A percentile compares a stretch with the other conserved stretches of the same genome.
These are phyloP conservation scores for Aspergillus sojae DNA, from an alignment of 2,329 filamentous ascomycete genomes.

Conservation along the genomic window DNA sequence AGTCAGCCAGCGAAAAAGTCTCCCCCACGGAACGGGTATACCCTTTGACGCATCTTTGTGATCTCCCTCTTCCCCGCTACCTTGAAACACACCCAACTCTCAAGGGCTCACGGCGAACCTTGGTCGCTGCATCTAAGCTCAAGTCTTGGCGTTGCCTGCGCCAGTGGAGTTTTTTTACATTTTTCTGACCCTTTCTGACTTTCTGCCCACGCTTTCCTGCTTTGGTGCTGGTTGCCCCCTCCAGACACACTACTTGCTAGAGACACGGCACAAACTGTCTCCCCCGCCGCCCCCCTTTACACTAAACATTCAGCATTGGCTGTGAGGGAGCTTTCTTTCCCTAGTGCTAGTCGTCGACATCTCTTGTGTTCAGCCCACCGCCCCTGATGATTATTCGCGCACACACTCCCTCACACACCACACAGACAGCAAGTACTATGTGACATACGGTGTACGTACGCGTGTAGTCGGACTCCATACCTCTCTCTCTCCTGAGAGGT, in stretches of 20 bases:
- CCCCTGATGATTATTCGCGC: constrained; percentile 11
- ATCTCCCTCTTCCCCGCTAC: constrained; percentile 36
- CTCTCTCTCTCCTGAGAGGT: background rate
- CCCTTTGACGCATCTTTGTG: constrained; percentile 37
- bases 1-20: constrained; percentile 13
- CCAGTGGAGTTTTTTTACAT: constrained; percentile 4
- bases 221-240: constrained; percentile 17
- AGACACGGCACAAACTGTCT: constrained; percentile 25
- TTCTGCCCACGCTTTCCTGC: constrained; percentile 26
- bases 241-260: constrained; percentile 17
- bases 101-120: constrained; percentile 32
- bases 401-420: background rate
- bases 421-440: constrained; percentile 1
- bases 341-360: background rate
- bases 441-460: constrained; percentile 10
- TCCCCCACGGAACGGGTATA: constrained; percentile 34
- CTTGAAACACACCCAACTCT: constrained; percentile 30
- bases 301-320: constrained; percentile 9
- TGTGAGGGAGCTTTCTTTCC: constrained; percentile 8
- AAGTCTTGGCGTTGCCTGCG: constrained; percentile 31
- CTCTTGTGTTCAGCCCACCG: constrained; percentile 4
- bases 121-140: constrained; percentile 33
- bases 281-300: constrained; percentile 10
- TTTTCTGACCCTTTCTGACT: constrained; percentile 6
- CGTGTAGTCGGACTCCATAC: background rate